Evolutionary conservation across 2,329 filamentous ascomycete genomes (phyloP), one percentile per base, ranked within the genome.

Genomic region (Cytospora piceae): DNA sequence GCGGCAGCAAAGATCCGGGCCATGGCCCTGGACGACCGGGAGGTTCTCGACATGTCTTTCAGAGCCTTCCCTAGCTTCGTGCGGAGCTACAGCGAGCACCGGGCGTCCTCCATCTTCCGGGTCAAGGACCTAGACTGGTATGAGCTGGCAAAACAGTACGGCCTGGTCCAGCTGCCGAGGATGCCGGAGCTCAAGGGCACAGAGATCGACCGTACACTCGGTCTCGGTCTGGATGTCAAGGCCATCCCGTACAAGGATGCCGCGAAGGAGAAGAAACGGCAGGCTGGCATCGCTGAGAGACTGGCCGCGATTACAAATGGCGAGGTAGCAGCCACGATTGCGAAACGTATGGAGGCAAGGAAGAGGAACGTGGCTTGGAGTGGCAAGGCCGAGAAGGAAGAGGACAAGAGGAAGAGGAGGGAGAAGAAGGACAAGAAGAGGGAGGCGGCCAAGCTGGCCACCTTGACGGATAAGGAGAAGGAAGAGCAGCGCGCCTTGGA

Each of bases 1-100:
- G 56, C 71, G 4, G 68, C 76, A 0, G 56, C 69, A 7, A 69
- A 69, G 39, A 71, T 78, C 54, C 73, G 76, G 20, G 64, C 69
- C 17, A 72, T 75, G 58, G 80, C 83, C 17, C 78, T 80, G 32
- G 76, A 79, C 49, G 90, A 92, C 74, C 81, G 90, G 29, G 86
- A 87, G 31, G 74, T 95, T 14, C 90, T 95, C 75, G 93, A 97
- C 75, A 95, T 96, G 73, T 93, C 91, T 0, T 93, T 97, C 74
- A 88, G 90, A 68, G 95, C 90, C 0, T 98, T 99, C 72, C 94
- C 98, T 27, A 94, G 91, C 74, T 98, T 93, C 91, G 88, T 96
- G 1, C 88, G 93, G 74, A 91, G 92, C 70, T 98, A 98, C 79
- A 91, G 87, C 74, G 96, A 95, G 73, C 95, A 98, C 73, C 88